Evolutionary conservation across 2,329 filamentous ascomycete species (phyloP), one percentile per base, ranked within the genome.

Genomic region (Botrytis cinerea): DNA sequence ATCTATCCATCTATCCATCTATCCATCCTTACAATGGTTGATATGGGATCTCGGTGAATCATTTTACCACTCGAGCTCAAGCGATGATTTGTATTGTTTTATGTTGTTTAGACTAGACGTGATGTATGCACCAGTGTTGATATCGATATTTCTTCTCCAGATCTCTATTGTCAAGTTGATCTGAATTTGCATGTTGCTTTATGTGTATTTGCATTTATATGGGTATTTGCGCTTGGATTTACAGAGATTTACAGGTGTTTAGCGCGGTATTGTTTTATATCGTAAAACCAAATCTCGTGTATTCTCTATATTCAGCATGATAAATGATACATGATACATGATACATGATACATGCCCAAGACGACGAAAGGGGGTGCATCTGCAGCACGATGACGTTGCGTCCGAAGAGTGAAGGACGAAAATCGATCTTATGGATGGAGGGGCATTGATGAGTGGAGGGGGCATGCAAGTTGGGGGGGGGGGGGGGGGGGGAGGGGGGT

Each of bases 321-420:
- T 35, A 35, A 7, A 35, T 5, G 6, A 35, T 35, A 35, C 32
- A 38, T 51, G 10, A 28, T 28, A 18, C 14, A 64, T 51, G 10
- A 28, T 28, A 18, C 14, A 64, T 28, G n/a, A 22, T 18, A 45
- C 22, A 3, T 6, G 38, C 1, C 14, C 35, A 7, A 16, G 7
- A 25, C 6, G 16, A 20, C 25, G 14, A 12, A 67, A 54, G 22
- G 25, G 22, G 16, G 1, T 40, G 3, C 7, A 51, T 67, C 18
- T 67, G 22, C 59, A 66, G 51, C 59, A 61, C n/a, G 38, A 70
- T 70, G 67, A 70, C 67, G 51, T 70, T 68, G 28, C 18, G 9
- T n/a, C 12, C 1, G 25, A 32, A 25, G 25, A 22, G 16, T 22
- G 40, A 43, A n/a, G 40, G 25, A 28, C 20, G 38, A 51, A 46